Conservation (phyloP, 768 basidiomycete species). For the Tubosaeta sp. region DNA sequence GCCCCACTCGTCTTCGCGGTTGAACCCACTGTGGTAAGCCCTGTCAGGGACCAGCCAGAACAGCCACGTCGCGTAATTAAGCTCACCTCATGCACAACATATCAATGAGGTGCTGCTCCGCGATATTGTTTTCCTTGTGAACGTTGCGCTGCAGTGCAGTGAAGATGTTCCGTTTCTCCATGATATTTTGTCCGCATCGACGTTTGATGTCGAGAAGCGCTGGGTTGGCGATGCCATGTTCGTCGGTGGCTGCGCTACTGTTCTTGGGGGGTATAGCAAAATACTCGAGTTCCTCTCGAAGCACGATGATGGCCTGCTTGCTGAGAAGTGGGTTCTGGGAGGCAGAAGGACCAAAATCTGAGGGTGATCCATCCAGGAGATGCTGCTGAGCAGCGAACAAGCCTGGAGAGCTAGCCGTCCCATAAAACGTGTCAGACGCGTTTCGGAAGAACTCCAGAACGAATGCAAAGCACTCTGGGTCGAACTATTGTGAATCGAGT, state of each 20-base stretch:
- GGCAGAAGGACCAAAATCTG: constrained; percentile 57
- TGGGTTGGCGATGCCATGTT: constrained; percentile 75
- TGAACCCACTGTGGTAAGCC: constrained; percentile 63
- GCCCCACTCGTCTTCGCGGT: constrained; percentile 98
- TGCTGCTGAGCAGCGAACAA: constrained; percentile 77
- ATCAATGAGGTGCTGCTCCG: constrained; percentile 98
- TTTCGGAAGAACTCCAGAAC: constrained; percentile 89
- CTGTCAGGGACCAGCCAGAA: constrained; percentile 8
- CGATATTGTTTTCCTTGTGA: constrained; percentile 98
- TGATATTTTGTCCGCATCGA: constrained; percentile 80
- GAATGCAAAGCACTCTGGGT: constrained; percentile 93
- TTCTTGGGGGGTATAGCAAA: constrained; percentile 88
- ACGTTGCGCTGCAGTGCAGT: constrained; percentile 98
- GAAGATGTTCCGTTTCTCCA: constrained; percentile 90
- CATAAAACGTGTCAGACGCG: constrained; percentile 91
- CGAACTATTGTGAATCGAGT: constrained; percentile 60
- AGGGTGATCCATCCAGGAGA: constrained; percentile 59
- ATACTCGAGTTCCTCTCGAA: constrained; percentile 97
- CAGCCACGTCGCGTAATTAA: constrained; percentile 1
- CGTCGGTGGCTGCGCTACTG: constrained; percentile 60
- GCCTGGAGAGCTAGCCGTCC: constrained; percentile 67
- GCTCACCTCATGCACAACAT: constrained; percentile 98
- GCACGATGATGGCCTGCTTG: constrained; percentile 98
- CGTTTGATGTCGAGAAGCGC: constrained; percentile 77
- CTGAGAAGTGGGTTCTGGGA: constrained; percentile 88